Base-by-base conservation (phyloP, 352 stramenopile species). In the Poterioochromonas sp. region DNA sequence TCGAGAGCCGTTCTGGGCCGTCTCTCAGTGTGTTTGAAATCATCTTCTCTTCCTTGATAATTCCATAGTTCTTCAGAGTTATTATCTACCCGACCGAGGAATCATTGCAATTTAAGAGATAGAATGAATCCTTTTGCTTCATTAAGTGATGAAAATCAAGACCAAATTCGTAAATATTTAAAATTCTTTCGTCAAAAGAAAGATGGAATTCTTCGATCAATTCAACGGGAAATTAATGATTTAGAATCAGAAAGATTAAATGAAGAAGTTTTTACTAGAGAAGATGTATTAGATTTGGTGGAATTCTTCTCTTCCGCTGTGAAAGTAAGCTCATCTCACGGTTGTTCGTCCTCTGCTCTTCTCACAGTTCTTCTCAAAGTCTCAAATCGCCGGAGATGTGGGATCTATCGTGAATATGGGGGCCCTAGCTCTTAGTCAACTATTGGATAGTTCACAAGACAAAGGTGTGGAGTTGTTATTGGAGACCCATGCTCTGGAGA, bases 161-260 rank as follows among this genome's bases (percentile, higher is more conserved):
- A 35, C 1, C 71, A 78, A 29, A 69, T 78, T 5, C 8, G 41
- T 1, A 78, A 78, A 29, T 78, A 78, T 53, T 29, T 78, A 0
- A 44, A 18, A 49, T 78, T 78, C 35, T 78, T 78, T 47, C 71
- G 71, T 2, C 26, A 63, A 20, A 78, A 78, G 71, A 78, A 78
- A 53, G 71, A 78, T 15, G 32, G 71, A 3, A 78, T 78, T 78
- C 5, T 78, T 44, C 71, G 71, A 15, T 8, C 49, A 41, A 3
- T 78, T 5, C 5, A 63, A n/a, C 26, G 11, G 12, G 71, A 78
- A 53, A 39, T 78, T 29, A 26, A 8, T n/a, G 71, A 78, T 20
- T 12, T 39, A 29, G 39, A 68, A n/a, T n/a, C 8, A 12, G 71
- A 78, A 0, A 35, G 39, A 47, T 39, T 78, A 20, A 44, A 63